Percentiles rank a stretch among this genome's conserved stretches.
phyloP scores from a whole-genome alignment of 2,329 filamentous ascomycete species.

The Botrytis pseudocinerea region DNA sequence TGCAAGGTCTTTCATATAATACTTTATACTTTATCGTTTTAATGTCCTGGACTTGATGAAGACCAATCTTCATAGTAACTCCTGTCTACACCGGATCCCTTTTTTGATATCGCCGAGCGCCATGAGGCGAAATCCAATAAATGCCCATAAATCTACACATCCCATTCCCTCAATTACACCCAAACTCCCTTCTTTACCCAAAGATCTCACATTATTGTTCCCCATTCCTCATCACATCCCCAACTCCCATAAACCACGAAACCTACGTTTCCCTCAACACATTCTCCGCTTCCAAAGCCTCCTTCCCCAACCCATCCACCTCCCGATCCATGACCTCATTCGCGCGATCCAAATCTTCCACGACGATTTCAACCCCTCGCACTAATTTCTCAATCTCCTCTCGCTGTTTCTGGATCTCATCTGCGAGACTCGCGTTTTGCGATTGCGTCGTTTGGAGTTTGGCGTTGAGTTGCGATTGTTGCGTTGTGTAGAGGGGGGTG shows the following conservation, averaged over 20 bases:
- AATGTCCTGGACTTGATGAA: background rate
- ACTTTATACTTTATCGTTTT: background rate
- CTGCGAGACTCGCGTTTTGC: constrained; percentile 56
- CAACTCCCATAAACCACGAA: background rate
- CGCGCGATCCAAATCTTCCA: constrained; percentile 57
- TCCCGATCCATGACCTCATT: constrained; percentile 34
- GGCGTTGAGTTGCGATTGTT: constrained; percentile 58
- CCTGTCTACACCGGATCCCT: background rate
- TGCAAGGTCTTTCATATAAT: background rate
- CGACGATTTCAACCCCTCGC: constrained; percentile 50
- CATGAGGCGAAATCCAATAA: background rate
- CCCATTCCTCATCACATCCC: background rate
- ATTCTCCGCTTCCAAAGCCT: constrained; percentile 32
- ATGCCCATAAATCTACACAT: background rate
- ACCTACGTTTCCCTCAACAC: constrained; percentile 23
- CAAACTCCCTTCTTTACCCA: background rate
- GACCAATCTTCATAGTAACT: background rate
- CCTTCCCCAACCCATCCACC: constrained; percentile 31
- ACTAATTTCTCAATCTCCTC: constrained; percentile 56
- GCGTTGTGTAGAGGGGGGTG: constrained; percentile 51
- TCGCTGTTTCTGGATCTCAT: constrained; percentile 54
- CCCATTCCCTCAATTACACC: background rate
- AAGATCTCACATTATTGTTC: background rate
- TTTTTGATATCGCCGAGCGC: background rate
- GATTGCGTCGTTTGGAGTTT: constrained; percentile 57